Percentiles rank a stretch among this genome's conserved stretches.
These are phyloP conservation scores for Coniochaeta ligniaria DNA, from an alignment of 2,329 filamentous ascomycete genomes.

Conservation along the genomic window DNA sequence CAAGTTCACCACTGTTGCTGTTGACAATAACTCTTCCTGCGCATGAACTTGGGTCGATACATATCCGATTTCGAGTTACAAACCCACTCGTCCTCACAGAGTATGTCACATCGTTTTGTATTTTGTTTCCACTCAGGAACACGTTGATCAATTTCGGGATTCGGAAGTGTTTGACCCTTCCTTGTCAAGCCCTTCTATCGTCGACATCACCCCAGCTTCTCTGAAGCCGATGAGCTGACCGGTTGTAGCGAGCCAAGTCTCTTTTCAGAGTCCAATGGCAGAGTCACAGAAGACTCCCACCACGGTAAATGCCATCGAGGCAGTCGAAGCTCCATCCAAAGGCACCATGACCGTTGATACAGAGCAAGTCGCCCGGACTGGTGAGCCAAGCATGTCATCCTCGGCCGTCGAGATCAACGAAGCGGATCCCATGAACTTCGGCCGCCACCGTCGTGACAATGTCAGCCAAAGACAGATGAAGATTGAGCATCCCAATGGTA, in stretches of 20 bases:
- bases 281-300: background rate
- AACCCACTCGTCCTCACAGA: constrained; percentile 9
- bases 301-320: background rate
- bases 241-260: background rate
- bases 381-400: constrained; percentile 6
- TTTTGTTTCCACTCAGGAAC: background rate
- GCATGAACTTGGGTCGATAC: constrained; percentile 1
- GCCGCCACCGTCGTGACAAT: constrained; percentile 30
- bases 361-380: constrained; percentile 5
- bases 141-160: background rate
- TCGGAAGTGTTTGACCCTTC: background rate
- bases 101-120: background rate
- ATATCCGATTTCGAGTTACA: constrained; percentile 15
- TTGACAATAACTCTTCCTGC: background rate
- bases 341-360: constrained; percentile 2
- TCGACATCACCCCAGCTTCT: background rate
- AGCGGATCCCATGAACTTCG: constrained; percentile 30
- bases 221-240: background rate
- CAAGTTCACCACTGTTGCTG: background rate
- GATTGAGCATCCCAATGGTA: constrained; percentile 35
- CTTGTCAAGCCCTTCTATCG: background rate
- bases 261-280: background rate
- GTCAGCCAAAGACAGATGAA: constrained; percentile 37
- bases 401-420: constrained; percentile 11
- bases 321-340: background rate